Percentiles rank a stretch among this genome's conserved stretches.
Conservation (phyloP, 2,329 filamentous ascomycete genomes). For the Fusarium tanahbumbuense region DNA sequence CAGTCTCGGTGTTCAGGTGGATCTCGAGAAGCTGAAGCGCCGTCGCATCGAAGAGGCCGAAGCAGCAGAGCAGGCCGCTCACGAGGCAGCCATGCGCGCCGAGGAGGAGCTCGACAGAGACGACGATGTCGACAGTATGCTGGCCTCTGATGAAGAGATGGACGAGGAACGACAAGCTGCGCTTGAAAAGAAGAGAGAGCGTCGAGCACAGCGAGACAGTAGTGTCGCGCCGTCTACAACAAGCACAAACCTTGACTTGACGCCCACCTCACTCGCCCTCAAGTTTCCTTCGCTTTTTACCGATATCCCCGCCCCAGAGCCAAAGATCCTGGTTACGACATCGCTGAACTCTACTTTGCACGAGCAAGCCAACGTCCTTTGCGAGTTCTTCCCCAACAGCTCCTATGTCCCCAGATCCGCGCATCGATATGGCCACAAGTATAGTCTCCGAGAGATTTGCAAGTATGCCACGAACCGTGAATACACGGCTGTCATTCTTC, state of each 20-base stretch:
- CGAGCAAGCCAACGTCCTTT: constrained; percentile 81
- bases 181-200: constrained; percentile 58
- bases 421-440: constrained; percentile 88
- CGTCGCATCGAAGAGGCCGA: constrained; percentile 66
- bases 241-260: constrained; percentile 72
- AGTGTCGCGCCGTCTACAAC: constrained; percentile 69
- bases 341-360: constrained; percentile 90
- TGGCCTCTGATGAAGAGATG: constrained; percentile 72
- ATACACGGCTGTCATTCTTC: constrained; percentile 85
- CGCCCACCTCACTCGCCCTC: constrained; percentile 67
- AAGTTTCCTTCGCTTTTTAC: constrained; percentile 73
- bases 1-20: constrained; percentile 65
- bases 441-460: constrained; percentile 90
- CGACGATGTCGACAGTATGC: constrained; percentile 81
- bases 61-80: constrained; percentile 62
- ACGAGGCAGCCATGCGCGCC: constrained; percentile 53
- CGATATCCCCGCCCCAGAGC: constrained; percentile 68
- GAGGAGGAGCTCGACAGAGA: constrained; percentile 58
- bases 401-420: constrained; percentile 89
- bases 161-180: constrained; percentile 60
- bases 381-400: constrained; percentile 84
- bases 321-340: constrained; percentile 94
- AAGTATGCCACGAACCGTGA: constrained; percentile 84
- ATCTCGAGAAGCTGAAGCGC: constrained; percentile 69
- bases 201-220: constrained; percentile 60